Conservation (phyloP, 1,284 basidiomycete genomes). For the Lentinus polychrous region DNA sequence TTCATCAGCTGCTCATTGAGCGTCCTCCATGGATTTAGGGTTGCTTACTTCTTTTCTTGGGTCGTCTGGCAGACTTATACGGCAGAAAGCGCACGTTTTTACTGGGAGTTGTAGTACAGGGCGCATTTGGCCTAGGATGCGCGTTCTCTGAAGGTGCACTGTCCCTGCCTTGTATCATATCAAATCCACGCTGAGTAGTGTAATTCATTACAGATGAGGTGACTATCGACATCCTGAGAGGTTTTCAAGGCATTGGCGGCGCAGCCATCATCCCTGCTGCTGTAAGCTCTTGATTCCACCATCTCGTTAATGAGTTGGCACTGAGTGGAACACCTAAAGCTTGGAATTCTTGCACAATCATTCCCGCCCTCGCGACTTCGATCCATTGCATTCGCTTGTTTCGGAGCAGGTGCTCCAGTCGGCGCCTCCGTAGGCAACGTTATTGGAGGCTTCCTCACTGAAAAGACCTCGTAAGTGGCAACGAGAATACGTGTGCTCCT, state of each 20-base stretch:
- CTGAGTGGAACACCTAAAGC: constrained; percentile 8
- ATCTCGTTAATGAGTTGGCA: not conserved
- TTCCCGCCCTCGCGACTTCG: constrained; percentile 66
- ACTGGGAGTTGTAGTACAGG: constrained; percentile 32
- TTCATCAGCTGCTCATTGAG: too few relatives aligned
- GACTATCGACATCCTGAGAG: constrained; percentile 57
- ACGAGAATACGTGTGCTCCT: not conserved
- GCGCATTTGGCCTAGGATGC: constrained; percentile 32
- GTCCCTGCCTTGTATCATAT: not conserved
- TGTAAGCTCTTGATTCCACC: not conserved
- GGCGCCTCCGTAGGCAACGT: constrained; percentile 66
- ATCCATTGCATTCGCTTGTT: constrained; percentile 70
- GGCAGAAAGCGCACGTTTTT: constrained; percentile 50
- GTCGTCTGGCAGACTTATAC: constrained; percentile 53
- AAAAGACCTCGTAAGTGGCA: constrained; percentile 38
- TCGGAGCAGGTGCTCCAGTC: constrained; percentile 74
- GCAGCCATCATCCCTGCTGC: constrained; percentile 66
- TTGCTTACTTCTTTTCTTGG: constrained; percentile 53
- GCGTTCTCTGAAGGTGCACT: constrained; percentile 25
- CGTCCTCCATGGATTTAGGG: too few relatives aligned
- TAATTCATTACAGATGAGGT: constrained; percentile 18
- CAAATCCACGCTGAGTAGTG: not conserved
- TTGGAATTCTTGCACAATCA: constrained; percentile 74
- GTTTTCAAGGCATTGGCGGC: constrained; percentile 62
- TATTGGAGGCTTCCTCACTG: constrained; percentile 65